Evolutionary conservation across 1,139 yeast genomes (phyloP), one percentile per base, ranked within the genome.

Genomic region (Kodamaea alishanica): DNA sequence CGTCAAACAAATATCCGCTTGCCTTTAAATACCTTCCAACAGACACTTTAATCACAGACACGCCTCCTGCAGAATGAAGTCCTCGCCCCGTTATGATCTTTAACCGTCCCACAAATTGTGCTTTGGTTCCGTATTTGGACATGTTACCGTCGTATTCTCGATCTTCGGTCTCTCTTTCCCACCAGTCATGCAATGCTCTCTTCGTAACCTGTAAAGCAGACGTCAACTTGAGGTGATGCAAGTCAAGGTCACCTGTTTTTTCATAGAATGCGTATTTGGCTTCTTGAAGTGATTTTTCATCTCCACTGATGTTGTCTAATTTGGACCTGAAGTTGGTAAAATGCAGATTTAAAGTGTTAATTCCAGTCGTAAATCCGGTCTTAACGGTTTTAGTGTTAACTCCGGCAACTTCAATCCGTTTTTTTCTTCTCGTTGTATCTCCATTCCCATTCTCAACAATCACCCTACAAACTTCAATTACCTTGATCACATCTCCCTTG

Each of bases 41-140:
- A 6, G 65, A 55, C 5, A 51, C 54, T 43, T 67, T 66, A 26
- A 80, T 67, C 41, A 61, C 69, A 0, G 81, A 63, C 1, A 61
- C 55, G 1, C 84, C 84, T 9, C 73, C 74, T 1, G 49, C 58
- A 26, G 85, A 79, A 54, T 81, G 88, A 8, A 79, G 51, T 0
- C 88, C 88, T 42, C 84, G 56, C 0, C 88, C 88, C 0, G 86
- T 79, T 2, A 80, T 58, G 0, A 81, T 56, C 2, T 46, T 50
- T 9, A 79, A 49, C 0, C 70, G 68, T 2, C 55, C 60, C 1
- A 70, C 67, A 53, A 67, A 56, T 25, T 44, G 36, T 2, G 67
- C 73, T 25, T 43, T 48, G 2, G 57, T 38, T 1, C 68, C 63
- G 39, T 54, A 62, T 28, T 58, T 52, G 7, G 60, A 54, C 25